Conservation (phyloP, 2,329 filamentous ascomycete species). For the Tolypocladium guangdongense region DNA sequence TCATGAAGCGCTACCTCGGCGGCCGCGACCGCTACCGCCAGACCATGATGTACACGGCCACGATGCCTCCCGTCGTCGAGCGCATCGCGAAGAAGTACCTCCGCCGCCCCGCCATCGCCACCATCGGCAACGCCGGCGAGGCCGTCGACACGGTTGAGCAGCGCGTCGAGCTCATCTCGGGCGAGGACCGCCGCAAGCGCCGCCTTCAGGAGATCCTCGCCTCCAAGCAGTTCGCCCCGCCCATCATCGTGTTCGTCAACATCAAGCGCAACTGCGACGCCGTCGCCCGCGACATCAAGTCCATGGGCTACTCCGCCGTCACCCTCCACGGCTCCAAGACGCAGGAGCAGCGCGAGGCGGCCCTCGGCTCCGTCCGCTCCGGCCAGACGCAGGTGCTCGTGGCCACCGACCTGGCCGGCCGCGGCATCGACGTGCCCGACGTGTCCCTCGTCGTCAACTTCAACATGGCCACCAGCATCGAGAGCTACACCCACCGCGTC, state of each 20-base stretch:
- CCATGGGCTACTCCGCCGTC: conserved; percentile 82
- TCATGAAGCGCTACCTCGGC: conserved; percentile 74
- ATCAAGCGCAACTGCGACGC: conserved; percentile 99
- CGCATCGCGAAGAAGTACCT: conserved; percentile 96
- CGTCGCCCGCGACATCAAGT: conserved; percentile 85
- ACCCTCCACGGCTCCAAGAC: conserved; percentile 94
- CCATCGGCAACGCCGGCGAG: conserved; percentile 88
- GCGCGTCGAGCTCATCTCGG: conserved; percentile 79
- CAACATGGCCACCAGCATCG: conserved; percentile 92
- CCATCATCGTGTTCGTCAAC: conserved; percentile 99
- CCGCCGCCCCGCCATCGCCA: conserved; percentile 83
- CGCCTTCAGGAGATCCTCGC: conserved; percentile 82
- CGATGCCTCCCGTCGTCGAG: conserved; percentile 88
- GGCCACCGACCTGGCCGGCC: conserved; percentile 86
- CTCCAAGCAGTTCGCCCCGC: conserved; percentile 69
- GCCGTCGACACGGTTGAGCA: conserved; percentile 97
- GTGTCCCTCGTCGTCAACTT: conserved; percentile 95
- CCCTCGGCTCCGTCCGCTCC: conserved; percentile 71
- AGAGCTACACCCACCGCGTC: conserved; percentile 92
- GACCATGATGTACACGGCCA: conserved; percentile 99
- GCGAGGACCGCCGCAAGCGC: conserved; percentile 95
- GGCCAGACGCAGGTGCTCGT: conserved; percentile 81
- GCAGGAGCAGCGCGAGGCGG: conserved; percentile 93
- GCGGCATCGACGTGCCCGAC: conserved; percentile 95
- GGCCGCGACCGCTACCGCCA: conserved; percentile 77